These are phyloP conservation scores for Antitrichia curtipendula DNA, from an alignment of 225 moss, liverwort and hornwort genomes.

Conservation along the genomic window DNA sequence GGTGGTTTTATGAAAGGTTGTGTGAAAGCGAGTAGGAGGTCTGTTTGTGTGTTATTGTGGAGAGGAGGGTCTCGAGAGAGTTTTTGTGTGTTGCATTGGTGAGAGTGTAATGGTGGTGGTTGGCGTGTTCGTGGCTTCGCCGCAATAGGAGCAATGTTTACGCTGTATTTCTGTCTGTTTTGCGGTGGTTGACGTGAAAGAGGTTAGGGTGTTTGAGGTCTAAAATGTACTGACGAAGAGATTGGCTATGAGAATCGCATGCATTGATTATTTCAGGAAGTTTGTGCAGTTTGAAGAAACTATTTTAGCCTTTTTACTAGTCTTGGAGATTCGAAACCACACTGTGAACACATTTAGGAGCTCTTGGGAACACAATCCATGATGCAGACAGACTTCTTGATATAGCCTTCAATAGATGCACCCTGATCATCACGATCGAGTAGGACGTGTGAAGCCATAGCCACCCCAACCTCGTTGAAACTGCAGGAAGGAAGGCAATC, in stretches of 20 bases:
- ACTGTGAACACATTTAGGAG: neutral
- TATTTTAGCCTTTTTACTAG: neutral
- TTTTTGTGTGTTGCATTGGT: neutral
- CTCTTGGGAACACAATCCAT: neutral
- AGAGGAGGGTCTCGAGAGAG: neutral
- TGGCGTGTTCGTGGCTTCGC: neutral
- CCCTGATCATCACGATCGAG: neutral
- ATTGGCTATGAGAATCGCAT: neutral
- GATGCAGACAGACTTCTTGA: neutral
- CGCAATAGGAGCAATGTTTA: neutral
- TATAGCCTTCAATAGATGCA: neutral
- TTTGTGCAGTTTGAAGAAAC: neutral
- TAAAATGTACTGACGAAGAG: neutral
- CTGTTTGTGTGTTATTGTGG: neutral
- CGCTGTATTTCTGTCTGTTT: neutral
- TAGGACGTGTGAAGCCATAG: neutral
- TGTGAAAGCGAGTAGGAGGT: neutral
- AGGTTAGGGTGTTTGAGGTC: neutral
- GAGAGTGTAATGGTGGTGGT: neutral
- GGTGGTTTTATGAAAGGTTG: neutral
- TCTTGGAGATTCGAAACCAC: slow-evolving; percentile 1
- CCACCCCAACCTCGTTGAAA: neutral
- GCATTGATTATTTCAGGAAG: neutral
- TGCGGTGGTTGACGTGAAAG: neutral
- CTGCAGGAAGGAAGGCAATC: neutral